These are phyloP conservation scores for Bolboschoenus planiculmis DNA, from an alignment of 176 grass and related monocot genomes.

Conservation along the genomic window DNA sequence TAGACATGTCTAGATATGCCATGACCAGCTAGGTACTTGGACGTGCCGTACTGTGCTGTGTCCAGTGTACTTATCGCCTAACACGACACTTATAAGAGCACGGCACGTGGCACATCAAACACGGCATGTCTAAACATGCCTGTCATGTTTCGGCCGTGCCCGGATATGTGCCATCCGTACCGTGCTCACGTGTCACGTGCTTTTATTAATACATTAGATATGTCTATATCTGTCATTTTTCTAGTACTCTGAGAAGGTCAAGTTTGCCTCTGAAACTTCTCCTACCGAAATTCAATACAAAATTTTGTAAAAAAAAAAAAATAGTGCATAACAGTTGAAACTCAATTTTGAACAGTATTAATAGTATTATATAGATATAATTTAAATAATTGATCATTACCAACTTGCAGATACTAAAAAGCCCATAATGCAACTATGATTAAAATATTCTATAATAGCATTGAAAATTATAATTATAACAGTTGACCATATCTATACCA, in stretches of 20 bases:
- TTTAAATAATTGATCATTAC: not conserved
- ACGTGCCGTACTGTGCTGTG: no score
- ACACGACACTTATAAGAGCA: no score
- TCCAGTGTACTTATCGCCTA: no score
- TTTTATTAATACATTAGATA: no score
- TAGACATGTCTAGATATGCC: no score
- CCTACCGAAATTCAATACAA: not conserved
- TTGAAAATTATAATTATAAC: not conserved
- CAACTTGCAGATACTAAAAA: not conserved
- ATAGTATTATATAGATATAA: no score
- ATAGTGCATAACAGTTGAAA: not conserved
- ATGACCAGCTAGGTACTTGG: no score
- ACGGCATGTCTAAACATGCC: no score
- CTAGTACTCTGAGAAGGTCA: not conserved
- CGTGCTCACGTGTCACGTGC: no score
- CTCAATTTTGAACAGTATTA: not conserved
- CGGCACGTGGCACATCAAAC: no score
- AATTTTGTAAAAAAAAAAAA: not conserved
- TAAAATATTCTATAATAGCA: not conserved
- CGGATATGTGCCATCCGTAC: no score
- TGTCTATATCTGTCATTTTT: not conserved
- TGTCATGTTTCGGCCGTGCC: no score
- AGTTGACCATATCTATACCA: not conserved
- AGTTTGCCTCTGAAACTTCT: not conserved
- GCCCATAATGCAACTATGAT: not conserved